Conservation (phyloP, 192 early-diverging fungal species). For the Powellomyces hirtus region DNA sequence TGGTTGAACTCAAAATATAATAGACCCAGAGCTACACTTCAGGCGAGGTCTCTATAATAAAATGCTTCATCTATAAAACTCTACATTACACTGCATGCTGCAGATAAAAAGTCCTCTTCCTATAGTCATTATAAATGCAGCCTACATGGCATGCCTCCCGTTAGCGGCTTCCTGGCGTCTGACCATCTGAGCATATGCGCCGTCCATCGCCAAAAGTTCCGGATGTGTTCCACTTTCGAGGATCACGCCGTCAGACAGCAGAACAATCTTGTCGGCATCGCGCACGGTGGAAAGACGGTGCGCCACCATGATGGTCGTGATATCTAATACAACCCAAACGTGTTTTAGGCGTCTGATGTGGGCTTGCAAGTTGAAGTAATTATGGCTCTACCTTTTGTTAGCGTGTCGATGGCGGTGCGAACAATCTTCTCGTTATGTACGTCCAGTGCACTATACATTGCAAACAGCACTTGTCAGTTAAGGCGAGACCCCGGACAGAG, state of each 20-base stretch:
- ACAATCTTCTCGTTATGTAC: conserved; percentile 56
- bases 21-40: no score
- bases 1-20: no score
- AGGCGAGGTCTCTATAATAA: no score
- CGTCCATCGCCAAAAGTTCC: conserved; percentile 53
- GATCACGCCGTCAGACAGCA: conserved; percentile 60
- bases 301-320: conserved; percentile 85
- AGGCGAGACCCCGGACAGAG: not conserved
- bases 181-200: conserved; percentile 68
- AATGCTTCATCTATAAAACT: no score
- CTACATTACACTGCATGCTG: no score
- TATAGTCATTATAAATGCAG: no score
- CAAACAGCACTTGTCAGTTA: no score
- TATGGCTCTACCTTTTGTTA: conserved; percentile 33
- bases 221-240: conserved; percentile 68
- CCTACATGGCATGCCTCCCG: no score
- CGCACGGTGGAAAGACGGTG: conserved; percentile 86
- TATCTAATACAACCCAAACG: conserved; percentile 33
- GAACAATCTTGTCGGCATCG: conserved; percentile 79
- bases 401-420: conserved; percentile 27
- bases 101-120: no score
- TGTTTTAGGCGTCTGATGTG: no score
- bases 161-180: not conserved
- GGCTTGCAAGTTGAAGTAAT: no score
- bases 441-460: conserved; percentile 67